Base-by-base conservation (phyloP, 176 grass and related monocot genomes). In the Calamus simplicifolius region DNA sequence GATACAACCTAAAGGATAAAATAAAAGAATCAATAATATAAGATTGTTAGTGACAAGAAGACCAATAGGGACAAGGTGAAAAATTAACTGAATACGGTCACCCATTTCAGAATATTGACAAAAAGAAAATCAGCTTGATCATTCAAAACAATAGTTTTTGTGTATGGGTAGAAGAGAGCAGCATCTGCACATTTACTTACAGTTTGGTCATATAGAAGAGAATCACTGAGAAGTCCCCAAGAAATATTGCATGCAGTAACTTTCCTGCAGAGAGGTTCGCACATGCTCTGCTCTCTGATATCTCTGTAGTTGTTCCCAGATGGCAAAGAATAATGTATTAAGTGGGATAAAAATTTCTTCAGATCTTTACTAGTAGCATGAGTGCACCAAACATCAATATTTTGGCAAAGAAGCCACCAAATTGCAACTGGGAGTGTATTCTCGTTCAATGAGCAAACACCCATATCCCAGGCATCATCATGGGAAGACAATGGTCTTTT, bases 351-450 rank as follows among this genome's bases (percentile, higher is more conserved):
- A 73, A 95, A 86, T 35, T 43, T 73, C 52, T 81, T 88, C 59
- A 97, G 61, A 80, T 81, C 68, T 75, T 88, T 85, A 53, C 75
- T 88, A 66, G 84, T 80, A 29, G 75, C 81, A 88, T 91, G 77
- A 29, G 69, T 26, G 69, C 69, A 71, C 93, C 93, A 97, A 73
- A 92, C 69, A 74, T 97, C 84, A 78, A 97, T 80, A 73, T 97
- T 92, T 52, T 69, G 74, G 75, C 84, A 88, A 17, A 97, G 75
- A 75, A 88, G 75, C 50, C 16, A 57, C 93, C 93, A 97, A 80
- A 89, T 73, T 82, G 71, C 75, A 78, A 72, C 49, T 57, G 73
- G 65, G 60, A 97, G 76, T 59, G 75, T 88, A 56, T 27, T 64
- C 69, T 77, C 67, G 82, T 88, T 61, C 62, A 82, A 79, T 28